A percentile compares a stretch with the other conserved stretches of the same genome.
These are phyloP conservation scores for Penicillium ucsense DNA, from an alignment of 495 filamentous ascomycete species.

Conservation along the genomic window DNA sequence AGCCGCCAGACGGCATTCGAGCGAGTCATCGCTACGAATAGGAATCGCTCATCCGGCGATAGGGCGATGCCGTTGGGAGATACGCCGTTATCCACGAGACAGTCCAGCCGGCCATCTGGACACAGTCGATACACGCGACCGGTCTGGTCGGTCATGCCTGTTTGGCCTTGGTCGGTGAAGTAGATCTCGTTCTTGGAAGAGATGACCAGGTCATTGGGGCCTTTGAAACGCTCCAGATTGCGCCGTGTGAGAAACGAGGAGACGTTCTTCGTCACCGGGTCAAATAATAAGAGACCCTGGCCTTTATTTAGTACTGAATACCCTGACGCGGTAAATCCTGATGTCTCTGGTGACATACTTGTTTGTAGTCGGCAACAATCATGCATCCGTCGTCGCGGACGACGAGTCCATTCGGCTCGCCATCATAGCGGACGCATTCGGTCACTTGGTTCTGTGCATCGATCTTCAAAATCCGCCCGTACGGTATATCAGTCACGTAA, in stretches of 20 bases:
- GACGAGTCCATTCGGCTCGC: slow-evolving; percentile 19
- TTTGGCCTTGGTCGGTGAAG: slow-evolving; percentile 26
- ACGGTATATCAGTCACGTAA: slow-evolving; percentile 19
- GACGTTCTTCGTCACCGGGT: slow-evolving; percentile 2
- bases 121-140: slow-evolving; percentile 17
- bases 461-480: slow-evolving; percentile 21
- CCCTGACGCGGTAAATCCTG: background rate
- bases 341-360: slow-evolving; percentile 2
- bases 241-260: slow-evolving; percentile 10
- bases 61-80: slow-evolving; percentile 21
- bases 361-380: slow-evolving; percentile 21
- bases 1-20: slow-evolving; percentile 19
- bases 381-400: slow-evolving; percentile 12
- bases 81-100: slow-evolving; percentile 15
- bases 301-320: background rate
- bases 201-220: slow-evolving; percentile 21
- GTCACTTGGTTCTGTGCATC: slow-evolving; percentile 7
- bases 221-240: slow-evolving; percentile 24
- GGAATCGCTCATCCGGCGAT: slow-evolving; percentile 13
- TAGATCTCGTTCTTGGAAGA: slow-evolving; percentile 15
- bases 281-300: slow-evolving; percentile 14
- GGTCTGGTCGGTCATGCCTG: slow-evolving; percentile 21
- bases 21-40: slow-evolving; percentile 24
- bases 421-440: slow-evolving; percentile 16
- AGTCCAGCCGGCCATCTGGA: slow-evolving; percentile 12